These are phyloP conservation scores for Thielaviopsis euricoi DNA, from an alignment of 2,329 filamentous ascomycete species.

Conservation along the genomic window DNA sequence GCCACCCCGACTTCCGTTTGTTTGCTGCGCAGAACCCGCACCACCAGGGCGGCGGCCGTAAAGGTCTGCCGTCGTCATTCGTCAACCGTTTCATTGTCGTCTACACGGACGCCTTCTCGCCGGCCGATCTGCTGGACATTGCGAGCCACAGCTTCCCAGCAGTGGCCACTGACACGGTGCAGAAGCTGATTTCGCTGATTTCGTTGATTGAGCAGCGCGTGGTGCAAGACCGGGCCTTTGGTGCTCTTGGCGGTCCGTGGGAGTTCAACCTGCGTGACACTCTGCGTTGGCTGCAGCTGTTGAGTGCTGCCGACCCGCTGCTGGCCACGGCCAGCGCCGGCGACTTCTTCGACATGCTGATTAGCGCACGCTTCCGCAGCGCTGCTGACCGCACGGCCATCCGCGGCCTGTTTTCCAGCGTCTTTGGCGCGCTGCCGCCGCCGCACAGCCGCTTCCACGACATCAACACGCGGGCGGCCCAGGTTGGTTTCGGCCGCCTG, in stretches of 20 bases:
- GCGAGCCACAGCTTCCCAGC: slow-evolving; percentile 60
- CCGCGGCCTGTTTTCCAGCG: slow-evolving; percentile 44
- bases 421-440: slow-evolving; percentile 38
- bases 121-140: slow-evolving; percentile 68
- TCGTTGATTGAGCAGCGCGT: slow-evolving; percentile 60
- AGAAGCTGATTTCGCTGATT: slow-evolving; percentile 63
- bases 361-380: slow-evolving; percentile 75
- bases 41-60: slow-evolving; percentile 87
- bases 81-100: slow-evolving; percentile 98
- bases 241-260: slow-evolving; percentile 62
- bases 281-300: slow-evolving; percentile 59
- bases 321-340: slow-evolving; percentile 42
- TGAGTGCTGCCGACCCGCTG: slow-evolving; percentile 34
- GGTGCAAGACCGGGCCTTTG: slow-evolving; percentile 39
- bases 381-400: slow-evolving; percentile 50
- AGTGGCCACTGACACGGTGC: slow-evolving; percentile 41
- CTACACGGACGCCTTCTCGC: slow-evolving; percentile 78
- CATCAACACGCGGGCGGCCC: slow-evolving; percentile 46
- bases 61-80: slow-evolving; percentile 86
- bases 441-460: slow-evolving; percentile 56
- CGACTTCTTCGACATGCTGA: slow-evolving; percentile 68
- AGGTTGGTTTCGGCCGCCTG: slow-evolving; percentile 65
- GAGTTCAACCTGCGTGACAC: slow-evolving; percentile 90
- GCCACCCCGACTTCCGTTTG: slow-evolving; percentile 78
- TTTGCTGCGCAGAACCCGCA: slow-evolving; percentile 97